A percentile compares a stretch with the other conserved stretches of the same genome.
Evolutionary conservation across 2,329 filamentous ascomycete species (phyloP).

Genomic region (Fusarium miscanthi): DNA sequence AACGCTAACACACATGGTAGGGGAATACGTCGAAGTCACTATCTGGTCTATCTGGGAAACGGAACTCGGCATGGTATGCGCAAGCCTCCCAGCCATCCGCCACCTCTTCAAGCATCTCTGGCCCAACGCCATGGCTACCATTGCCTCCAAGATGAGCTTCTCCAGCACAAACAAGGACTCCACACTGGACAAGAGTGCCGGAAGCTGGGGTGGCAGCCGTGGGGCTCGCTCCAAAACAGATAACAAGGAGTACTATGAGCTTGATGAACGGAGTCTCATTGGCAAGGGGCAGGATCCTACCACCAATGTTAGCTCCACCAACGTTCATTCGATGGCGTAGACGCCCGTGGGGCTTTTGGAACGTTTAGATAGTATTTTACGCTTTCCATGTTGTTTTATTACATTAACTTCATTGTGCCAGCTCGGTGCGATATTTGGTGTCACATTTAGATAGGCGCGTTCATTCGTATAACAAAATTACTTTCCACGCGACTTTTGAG

Average conservation of each 20-base stretch:
- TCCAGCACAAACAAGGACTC: slow-evolving; percentile 18
- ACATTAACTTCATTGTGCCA: neutral
- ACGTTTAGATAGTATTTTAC: neutral
- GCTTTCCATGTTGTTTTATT: neutral
- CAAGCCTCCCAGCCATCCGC: slow-evolving; percentile 35
- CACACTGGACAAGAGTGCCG: slow-evolving; percentile 8
- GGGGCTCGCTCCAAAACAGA: slow-evolving; percentile 31
- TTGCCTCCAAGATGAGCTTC: slow-evolving; percentile 31
- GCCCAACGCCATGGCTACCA: slow-evolving; percentile 37
- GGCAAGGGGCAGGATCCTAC: slow-evolving; percentile 12
- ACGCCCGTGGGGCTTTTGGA: neutral
- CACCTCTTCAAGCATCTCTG: slow-evolving; percentile 38
- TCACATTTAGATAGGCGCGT: neutral
- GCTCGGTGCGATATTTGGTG: neutral
- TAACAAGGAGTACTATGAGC: slow-evolving; percentile 32
- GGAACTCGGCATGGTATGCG: slow-evolving; percentile 37
- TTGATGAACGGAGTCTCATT: slow-evolving; percentile 34
- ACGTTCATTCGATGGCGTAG: neutral
- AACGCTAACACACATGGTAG: neutral
- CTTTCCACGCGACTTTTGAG: neutral
- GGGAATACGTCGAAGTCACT: slow-evolving; percentile 34
- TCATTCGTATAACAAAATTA: neutral
- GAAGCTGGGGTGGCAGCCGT: slow-evolving; percentile 29
- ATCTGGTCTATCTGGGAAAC: slow-evolving; percentile 42
- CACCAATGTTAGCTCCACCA: neutral